A percentile compares a stretch with the other conserved stretches of the same genome.
Conservation (phyloP, 139 green algal genomes). For the Chlorella sp. region DNA sequence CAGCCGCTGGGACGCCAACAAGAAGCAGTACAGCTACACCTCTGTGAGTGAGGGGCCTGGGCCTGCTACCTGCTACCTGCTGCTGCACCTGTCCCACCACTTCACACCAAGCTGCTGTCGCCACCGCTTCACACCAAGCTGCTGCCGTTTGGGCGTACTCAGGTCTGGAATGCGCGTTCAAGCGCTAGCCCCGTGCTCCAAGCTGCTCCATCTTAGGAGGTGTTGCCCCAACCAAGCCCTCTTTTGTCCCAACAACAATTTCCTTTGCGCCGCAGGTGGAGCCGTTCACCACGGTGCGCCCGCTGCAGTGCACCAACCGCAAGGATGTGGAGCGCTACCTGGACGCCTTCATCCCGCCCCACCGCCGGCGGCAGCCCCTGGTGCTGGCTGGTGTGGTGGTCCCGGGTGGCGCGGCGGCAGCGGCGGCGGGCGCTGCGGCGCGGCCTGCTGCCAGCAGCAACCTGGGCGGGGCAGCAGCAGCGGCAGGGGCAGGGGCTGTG, state of each 20-base stretch:
- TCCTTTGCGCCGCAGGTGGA: neutral
- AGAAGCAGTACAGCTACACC: constrained; percentile 7
- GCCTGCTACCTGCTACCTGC: too few relatives aligned
- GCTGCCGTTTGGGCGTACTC: too few relatives aligned
- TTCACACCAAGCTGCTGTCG: too few relatives aligned
- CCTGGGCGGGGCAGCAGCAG: neutral
- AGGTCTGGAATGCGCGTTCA: too few relatives aligned
- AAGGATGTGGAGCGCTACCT: constrained; percentile 27
- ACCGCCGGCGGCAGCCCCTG: neutral
- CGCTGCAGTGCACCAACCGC: constrained; percentile 12
- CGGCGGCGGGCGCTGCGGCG: neutral
- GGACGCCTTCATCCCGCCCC: constrained; percentile 26
- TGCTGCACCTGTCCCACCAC: neutral
- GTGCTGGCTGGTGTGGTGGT: too few relatives aligned
- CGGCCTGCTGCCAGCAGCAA: neutral
- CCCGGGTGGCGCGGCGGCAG: neutral
- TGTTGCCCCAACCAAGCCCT: too few relatives aligned
- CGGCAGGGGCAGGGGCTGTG: neutral
- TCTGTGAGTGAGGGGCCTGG: neutral
- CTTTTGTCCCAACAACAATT: neutral
- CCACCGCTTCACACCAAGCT: too few relatives aligned
- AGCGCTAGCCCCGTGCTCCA: too few relatives aligned
- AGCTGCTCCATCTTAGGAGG: too few relatives aligned
- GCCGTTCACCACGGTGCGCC: constrained; percentile 25
- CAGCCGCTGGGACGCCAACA: neutral